Base-by-base conservation (phyloP, 495 filamentous ascomycete genomes). In the Chaetomium fimeti region DNA sequence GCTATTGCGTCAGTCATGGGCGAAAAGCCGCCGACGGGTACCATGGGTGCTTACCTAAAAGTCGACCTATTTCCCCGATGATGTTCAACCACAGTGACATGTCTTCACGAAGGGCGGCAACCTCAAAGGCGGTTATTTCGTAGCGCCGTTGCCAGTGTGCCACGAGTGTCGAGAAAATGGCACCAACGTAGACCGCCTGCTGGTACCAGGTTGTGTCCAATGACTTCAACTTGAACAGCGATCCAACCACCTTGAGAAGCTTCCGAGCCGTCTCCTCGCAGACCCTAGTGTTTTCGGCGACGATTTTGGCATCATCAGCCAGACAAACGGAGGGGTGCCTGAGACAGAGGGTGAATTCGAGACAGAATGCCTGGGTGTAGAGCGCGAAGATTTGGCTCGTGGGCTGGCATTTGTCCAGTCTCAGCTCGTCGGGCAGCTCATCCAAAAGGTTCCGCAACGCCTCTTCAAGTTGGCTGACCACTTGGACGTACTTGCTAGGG, bases 201-300 rank as follows among this genome's bases (percentile, higher is more conserved):
- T 85, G 87, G 64, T 90, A 88, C 89, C 89, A 92, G n/a, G 89
- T 91, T 15, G 87, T 90, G 67, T 93, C 90, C n/a, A 92, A 75
- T 64, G 87, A 86, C 70, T 86, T 86, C 52, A 81, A 73, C 69
- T 83, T 82, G 54, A 84, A 81, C 28, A 92, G 71, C 51, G 82
- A 77, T 29, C 79, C 76, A 15, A 89, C 81, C 47, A 83, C 81
- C 54, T 79, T 76, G 20, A 93, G 78, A 68, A 92, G 84, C 58
- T 84, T 79, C 65, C 80, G 80, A 42, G 88, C 83, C 27, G 85
- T 80, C 20, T 88, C 85, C 25, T 91, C 84, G 69, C 88, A 92
- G 45, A 87, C 82, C 53, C 83, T 79, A 18, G 89, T 82, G 70
- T 89, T 92, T 52, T 87, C 83, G 45, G 81, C 80, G 53, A 85